A percentile compares a stretch with the other conserved stretches of the same genome.
Conservation (phyloP, 495 filamentous ascomycete species). For the Penicillium roqueforti region DNA sequence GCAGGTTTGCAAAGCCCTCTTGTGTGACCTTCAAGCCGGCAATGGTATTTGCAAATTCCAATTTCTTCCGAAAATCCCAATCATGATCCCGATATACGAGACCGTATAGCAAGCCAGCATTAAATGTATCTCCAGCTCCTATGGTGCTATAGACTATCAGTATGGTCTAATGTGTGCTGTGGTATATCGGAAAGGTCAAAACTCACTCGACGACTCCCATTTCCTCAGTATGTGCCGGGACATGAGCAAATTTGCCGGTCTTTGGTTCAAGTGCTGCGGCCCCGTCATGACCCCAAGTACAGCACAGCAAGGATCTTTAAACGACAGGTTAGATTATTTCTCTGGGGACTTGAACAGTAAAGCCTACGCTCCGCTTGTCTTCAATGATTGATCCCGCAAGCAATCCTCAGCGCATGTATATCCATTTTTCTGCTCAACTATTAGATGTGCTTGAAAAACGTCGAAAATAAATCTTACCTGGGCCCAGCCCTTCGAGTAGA, state of each 20-base stretch:
- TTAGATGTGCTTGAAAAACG: background rate
- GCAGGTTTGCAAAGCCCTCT: conserved; percentile 60
- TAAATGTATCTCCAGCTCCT: conserved; percentile 72
- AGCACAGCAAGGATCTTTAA: conserved; percentile 53
- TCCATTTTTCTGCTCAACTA: conserved; percentile 36
- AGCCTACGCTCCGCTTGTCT: conserved; percentile 40
- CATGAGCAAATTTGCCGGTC: conserved; percentile 36
- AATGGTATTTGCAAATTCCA: conserved; percentile 61
- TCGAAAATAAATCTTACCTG: conserved; percentile 39
- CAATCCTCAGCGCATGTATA: conserved; percentile 49
- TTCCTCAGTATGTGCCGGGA: conserved; percentile 41
- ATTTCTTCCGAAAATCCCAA: conserved; percentile 49
- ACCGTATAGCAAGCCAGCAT: conserved; percentile 65
- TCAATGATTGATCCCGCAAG: conserved; percentile 40
- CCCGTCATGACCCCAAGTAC: conserved; percentile 65
- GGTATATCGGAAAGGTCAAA: conserved; percentile 1
- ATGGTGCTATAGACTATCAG: conserved; percentile 49
- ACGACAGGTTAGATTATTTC: background rate
- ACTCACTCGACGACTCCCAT: conserved; percentile 61
- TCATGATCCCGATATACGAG: conserved; percentile 47
- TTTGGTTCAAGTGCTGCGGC: conserved; percentile 46
- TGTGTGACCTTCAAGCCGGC: conserved; percentile 64
- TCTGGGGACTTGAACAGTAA: background rate
- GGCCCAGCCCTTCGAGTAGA: conserved; percentile 69
- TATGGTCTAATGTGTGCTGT: background rate